Base-by-base conservation (phyloP, 202 grass and related monocot species). In the Dendrocalamus latiflorus region DNA sequence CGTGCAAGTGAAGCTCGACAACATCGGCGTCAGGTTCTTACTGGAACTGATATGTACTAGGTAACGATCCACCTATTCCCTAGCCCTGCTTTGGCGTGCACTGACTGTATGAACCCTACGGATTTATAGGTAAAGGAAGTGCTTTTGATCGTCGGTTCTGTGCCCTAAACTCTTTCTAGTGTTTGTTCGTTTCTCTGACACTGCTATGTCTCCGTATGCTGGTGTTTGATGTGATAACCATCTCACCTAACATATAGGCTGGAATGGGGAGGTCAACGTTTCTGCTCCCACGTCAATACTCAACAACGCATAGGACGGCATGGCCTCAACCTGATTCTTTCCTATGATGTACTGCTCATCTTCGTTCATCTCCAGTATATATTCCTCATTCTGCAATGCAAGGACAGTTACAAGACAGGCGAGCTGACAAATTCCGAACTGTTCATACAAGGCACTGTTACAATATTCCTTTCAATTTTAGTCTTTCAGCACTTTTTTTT, bases 181-280 rank as follows among this genome's bases (percentile, higher is more conserved):
- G 77, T 70, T 77, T 82, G 78, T 82, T 44, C 5, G 77, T 0
- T 72, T 81, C 71, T 41, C 64, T 9, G 65, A 22, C 21, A 33
- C 54, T 44, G 54, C 36, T 25, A 63, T 39, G 62, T 21, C 3
- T 17, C 57, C 80, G 25, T 70, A 65, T 88, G 70, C 21, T 24
- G 43, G 45, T 24, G 86, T 24, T 24, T 70, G 88, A 86, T 73
- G 78, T 74, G 75, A 60, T 67, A 88, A 79, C 64, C 54, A 42
- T 61, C 75, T 72, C 78, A 86, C 83, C 88, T 45, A 86, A 82
- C 73, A 42, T 39, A 51, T 16, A 41, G 71, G 71, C 42, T 33
- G 15, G 48, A 50, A 50, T 22, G 22, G 78, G 13, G 59, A 86
- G 78, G 87, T 89, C 87, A 89, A 86, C 88, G 58, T 48, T 82